Percentiles rank a stretch among this genome's conserved stretches.
Evolutionary conservation across 257 asterid species (phyloP).

Genomic region (Scutellaria baicalensis): DNA sequence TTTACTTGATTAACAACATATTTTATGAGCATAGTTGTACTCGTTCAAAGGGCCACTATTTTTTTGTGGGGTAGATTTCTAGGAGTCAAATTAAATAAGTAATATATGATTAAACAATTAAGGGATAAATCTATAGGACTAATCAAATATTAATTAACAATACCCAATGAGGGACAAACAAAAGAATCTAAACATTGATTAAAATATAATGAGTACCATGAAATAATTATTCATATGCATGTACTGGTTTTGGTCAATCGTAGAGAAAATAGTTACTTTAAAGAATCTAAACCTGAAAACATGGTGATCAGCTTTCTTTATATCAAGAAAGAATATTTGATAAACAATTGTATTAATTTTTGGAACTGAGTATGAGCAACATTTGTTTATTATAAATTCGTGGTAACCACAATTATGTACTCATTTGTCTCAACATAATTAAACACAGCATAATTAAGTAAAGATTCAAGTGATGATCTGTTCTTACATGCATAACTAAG

Average conservation of each 20-base stretch:
- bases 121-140: not conserved
- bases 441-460: too few species aligned
- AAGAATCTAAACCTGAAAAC: slow-evolving; percentile 8
- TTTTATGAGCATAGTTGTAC: not conserved
- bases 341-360: too few species aligned
- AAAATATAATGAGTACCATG: not conserved
- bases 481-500: too few species aligned
- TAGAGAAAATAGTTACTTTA: not conserved
- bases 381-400: too few species aligned
- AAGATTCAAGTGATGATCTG: too few species aligned
- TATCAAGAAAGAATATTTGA: slow-evolving; percentile 2
- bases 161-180: slow-evolving; percentile 1
- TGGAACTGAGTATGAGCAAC: too few species aligned
- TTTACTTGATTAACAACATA: not conserved
- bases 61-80: not conserved
- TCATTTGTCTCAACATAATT: too few species aligned
- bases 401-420: too few species aligned
- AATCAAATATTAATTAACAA: not conserved
- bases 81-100: not conserved
- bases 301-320: slow-evolving; percentile 15
- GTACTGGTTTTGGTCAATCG: slow-evolving; percentile 19
- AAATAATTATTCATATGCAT: slow-evolving; percentile 10
- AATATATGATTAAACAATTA: too few species aligned
- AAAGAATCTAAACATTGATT: slow-evolving; percentile 16
- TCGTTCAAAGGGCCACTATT: not conserved